Conservation (phyloP, 2,329 filamentous ascomycete genomes). For the Talaromyces albobiverticillius region DNA sequence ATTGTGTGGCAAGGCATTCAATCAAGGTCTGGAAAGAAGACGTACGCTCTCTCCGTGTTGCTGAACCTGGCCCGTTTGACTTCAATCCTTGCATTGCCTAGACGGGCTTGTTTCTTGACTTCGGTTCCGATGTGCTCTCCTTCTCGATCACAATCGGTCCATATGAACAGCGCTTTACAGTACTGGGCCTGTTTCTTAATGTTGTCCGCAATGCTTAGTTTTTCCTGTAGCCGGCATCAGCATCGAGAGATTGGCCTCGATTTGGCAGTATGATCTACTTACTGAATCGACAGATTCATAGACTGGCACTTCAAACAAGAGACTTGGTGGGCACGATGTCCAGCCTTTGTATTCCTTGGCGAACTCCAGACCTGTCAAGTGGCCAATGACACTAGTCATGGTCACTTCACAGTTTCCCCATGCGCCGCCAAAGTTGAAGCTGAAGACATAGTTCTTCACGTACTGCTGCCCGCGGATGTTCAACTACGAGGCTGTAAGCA, state of each 20-base stretch:
- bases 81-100: conserved; percentile 69
- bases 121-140: conserved; percentile 95
- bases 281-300: conserved; percentile 66
- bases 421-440: conserved; percentile 75
- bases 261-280: conserved; percentile 19
- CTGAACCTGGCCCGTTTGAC: conserved; percentile 88
- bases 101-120: conserved; percentile 75
- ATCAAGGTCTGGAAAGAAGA: conserved; percentile 16
- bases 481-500: conserved; percentile 49
- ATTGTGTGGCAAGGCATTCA: not conserved
- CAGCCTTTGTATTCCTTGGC: conserved; percentile 71
- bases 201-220: conserved; percentile 77
- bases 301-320: conserved; percentile 79
- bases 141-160: conserved; percentile 98
- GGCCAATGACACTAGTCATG: conserved; percentile 91
- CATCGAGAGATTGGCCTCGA: not conserved
- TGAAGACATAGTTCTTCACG: conserved; percentile 92
- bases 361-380: conserved; percentile 81
- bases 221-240: conserved; percentile 55
- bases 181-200: conserved; percentile 74
- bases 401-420: conserved; percentile 83
- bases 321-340: conserved; percentile 73
- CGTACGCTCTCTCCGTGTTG: conserved; percentile 87
- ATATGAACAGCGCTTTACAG: conserved; percentile 80
- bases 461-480: conserved; percentile 67